Evolutionary conservation across 192 early-diverging fungal species (phyloP), one percentile per base, ranked within the genome.

Genomic region (Borealophlyctis nickersoniae): DNA sequence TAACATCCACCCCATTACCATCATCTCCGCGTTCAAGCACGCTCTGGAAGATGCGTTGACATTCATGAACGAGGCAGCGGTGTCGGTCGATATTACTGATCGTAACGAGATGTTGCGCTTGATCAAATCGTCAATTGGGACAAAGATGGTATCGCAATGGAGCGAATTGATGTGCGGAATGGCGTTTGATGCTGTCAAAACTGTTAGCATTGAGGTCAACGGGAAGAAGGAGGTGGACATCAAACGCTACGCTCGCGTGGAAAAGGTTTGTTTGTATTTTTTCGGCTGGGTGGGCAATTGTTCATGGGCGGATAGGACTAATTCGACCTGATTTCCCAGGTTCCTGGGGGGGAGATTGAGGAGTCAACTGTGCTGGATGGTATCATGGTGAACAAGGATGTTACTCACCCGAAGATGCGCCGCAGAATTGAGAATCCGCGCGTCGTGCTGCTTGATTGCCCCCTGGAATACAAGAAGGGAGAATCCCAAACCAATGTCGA

Each of bases 381-480:
- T 60, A 81, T 99, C 62, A 97, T 99, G 91, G 60, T 99, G 71
- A 97, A 96, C 89, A 99, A 99, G 86, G 97, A 99, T 79, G 93
- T 99, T 19, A 97, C 95, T 28, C 97, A 99, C 76, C 91, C 97
- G 64, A 95, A 93, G 92, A 84, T 84, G 81, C 89, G 95, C 67
- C 87, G 97, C 55, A 77, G 78, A 52, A 98, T 99, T 60, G 91
- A 94, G 72, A 98, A 99, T 73, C 97, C 97, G 23, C 88, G 95
- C 54, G 86, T 99, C 60, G 83, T 99, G 14, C 80, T 99, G 48
- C 81, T 99, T 53, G 97, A 99, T 84, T 99, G 97, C 77, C 95
- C 95, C 29, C 84, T 99, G 51, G 97, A 98, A 76, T 99, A 99
- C 89, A 99, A 99, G 81, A 99, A 99, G 87, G 97, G 97, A 59